These are phyloP conservation scores for Tetrapisispora phaffii DNA, from an alignment of 805 yeast genomes.

Conservation along the genomic window DNA sequence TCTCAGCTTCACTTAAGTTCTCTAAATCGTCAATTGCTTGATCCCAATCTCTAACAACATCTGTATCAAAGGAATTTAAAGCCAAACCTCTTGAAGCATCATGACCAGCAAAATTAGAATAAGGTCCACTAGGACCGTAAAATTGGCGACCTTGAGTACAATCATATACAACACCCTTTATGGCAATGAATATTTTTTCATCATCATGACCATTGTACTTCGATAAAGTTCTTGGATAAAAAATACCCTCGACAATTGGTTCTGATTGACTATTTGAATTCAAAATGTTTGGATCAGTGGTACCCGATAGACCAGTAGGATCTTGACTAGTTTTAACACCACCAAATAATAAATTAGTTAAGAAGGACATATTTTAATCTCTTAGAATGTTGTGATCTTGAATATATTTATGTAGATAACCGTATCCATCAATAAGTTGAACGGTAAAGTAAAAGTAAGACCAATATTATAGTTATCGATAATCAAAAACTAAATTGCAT, in stretches of 20 bases:
- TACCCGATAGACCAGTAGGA: constrained; percentile 26
- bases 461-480: too few relatives aligned
- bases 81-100: constrained; percentile 94
- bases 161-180: constrained; percentile 80
- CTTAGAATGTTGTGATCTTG: too few relatives aligned
- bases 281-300: constrained; percentile 1
- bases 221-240: constrained; percentile 65
- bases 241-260: constrained; percentile 38
- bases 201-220: constrained; percentile 76
- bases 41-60: constrained; percentile 54
- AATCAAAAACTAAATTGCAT: too few relatives aligned
- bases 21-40: constrained; percentile 66
- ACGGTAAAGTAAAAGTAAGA: too few relatives aligned
- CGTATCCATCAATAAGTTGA: too few relatives aligned
- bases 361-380: too few relatives aligned
- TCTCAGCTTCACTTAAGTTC: constrained; percentile 52
- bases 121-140: constrained; percentile 95
- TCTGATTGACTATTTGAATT: constrained; percentile 14
- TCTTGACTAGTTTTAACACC: constrained; percentile 27
- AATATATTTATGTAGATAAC: too few relatives aligned
- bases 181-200: constrained; percentile 72
- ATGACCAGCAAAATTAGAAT: constrained; percentile 88
- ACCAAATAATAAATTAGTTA: constrained; percentile 27
- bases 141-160: constrained; percentile 70
- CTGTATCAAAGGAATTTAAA: constrained; percentile 69